Evolutionary conservation across 176 grass and related monocot species (phyloP).

Genomic region (Oryza rufipogon): DNA sequence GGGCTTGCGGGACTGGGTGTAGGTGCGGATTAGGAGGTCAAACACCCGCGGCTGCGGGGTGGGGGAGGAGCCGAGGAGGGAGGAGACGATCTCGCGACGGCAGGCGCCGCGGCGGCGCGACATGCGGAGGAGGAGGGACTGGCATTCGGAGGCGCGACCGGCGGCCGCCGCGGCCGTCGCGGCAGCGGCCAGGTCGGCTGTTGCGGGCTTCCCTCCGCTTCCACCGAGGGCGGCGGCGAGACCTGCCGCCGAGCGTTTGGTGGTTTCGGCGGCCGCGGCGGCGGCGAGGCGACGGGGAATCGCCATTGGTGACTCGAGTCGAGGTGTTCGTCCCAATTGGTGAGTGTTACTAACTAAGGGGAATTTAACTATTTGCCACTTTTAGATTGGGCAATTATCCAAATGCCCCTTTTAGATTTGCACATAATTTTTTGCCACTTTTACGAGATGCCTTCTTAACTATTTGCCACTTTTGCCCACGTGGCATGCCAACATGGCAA

Average conservation of each 20-base stretch:
- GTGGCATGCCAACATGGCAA: no score
- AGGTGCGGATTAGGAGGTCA: constrained; percentile 95
- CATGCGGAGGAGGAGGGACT: constrained; percentile 87
- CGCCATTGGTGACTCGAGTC: constrained; percentile 34
- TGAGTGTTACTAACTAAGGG: no score
- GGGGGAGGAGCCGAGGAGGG: constrained; percentile 43
- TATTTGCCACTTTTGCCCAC: no score
- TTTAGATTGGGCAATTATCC: no score
- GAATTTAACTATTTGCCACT: no score
- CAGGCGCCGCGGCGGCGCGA: constrained; percentile 68
- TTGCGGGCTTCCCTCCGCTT: constrained; percentile 49
- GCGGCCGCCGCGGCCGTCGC: constrained; percentile 51
- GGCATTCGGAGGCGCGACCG: constrained; percentile 65
- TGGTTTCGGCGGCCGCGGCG: background rate
- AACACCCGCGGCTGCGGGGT: constrained; percentile 56
- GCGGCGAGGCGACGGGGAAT: background rate
- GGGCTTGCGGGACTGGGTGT: constrained; percentile 85
- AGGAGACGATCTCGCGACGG: constrained; percentile 56
- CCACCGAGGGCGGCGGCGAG: background rate
- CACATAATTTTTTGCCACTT: no score
- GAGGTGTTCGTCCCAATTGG: no score
- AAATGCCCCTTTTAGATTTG: no score
- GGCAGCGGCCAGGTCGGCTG: constrained; percentile 51
- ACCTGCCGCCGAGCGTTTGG: background rate
- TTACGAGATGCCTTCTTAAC: no score